Evolutionary conservation across 768 basidiomycete species (phyloP), one percentile per base, ranked within the genome.

Genomic region (Mrakia gelida): DNA sequence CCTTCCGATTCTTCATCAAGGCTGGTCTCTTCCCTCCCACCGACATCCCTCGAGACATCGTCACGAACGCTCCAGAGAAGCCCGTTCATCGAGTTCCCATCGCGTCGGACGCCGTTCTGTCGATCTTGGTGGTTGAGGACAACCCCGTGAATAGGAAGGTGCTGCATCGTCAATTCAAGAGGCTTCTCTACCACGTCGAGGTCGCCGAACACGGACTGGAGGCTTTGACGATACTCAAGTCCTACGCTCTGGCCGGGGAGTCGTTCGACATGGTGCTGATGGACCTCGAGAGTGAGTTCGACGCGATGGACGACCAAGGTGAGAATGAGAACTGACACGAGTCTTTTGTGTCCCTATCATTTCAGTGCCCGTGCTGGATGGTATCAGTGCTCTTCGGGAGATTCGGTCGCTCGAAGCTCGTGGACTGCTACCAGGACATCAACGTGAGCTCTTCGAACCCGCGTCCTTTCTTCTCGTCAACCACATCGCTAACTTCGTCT

Each of bases 1-100:
- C 54, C 13, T 73, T 73, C 72, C 72, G 72, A n/a, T 73, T 56
- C 72, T 73, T 73, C 56, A 73, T 61, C 26, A 34, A 28, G 13
- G 72, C 72, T 38, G 52, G 49, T 1, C 56, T 73, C 23, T 73
- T 59, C 34, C 72, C 72, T 34, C 56, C 72, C 4, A 32, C 72
- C 13, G 34, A 34, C 34, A 28, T 52, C 56, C 30, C 72, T 73
- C 30, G 34, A 32, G 28, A 28, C 10, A 15, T 30, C 49, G 15
- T n/a, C 49, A 9, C 32, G n/a, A 6, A 10, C 18, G 26, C 71
- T 28, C 28, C 71, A 28, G 71, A n/a, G 28, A 38, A 30, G 13
- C 34, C 67, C 10, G 67, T 41, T 38, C 67, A 70, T 41, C 67
- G 67, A 34, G 67, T 70, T 3, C 67, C 67, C 34, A 70, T 70